phyloP scores from a whole-genome alignment of 1,284 basidiomycete genomes.

The Malassezia yamatoensis region DNA sequence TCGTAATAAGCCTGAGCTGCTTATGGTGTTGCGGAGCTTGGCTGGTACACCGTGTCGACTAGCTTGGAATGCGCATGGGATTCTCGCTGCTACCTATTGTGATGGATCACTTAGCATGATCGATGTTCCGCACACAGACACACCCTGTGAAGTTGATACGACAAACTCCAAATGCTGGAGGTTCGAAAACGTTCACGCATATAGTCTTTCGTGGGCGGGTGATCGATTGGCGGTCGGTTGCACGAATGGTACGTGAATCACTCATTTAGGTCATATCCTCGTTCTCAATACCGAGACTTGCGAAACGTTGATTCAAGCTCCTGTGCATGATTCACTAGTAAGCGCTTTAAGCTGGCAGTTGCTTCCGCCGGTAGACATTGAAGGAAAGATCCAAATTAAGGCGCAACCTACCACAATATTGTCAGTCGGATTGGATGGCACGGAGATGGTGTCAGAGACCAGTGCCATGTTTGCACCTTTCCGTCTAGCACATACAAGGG shows the following conservation, averaged over 20 bases:
- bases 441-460: slow-evolving; percentile 3
- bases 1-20: not conserved
- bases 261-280: not conserved
- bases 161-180: not conserved
- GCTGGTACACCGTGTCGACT: slow-evolving; percentile 5
- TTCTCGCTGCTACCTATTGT: not conserved
- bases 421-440: slow-evolving; percentile 14
- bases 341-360: slow-evolving; percentile 11
- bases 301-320: not conserved
- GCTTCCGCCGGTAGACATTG: slow-evolving; percentile 4
- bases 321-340: slow-evolving; percentile 16
- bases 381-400: not conserved
- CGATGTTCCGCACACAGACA: not conserved
- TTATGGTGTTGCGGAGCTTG: not conserved
- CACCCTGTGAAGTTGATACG: not conserved
- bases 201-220: slow-evolving; percentile 9
- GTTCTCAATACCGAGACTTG: slow-evolving; percentile 4
- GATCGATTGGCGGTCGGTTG: not conserved
- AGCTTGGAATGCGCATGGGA: not conserved
- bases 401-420: slow-evolving; percentile 8
- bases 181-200: not conserved
- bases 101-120: slow-evolving; percentile 7
- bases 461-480: slow-evolving; percentile 1
- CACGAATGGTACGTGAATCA: slow-evolving; percentile 1
- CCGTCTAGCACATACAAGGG: slow-evolving; percentile 9